phyloP scores from a whole-genome alignment of 495 filamentous ascomycete species.

The Penicillium longicatenatum region DNA sequence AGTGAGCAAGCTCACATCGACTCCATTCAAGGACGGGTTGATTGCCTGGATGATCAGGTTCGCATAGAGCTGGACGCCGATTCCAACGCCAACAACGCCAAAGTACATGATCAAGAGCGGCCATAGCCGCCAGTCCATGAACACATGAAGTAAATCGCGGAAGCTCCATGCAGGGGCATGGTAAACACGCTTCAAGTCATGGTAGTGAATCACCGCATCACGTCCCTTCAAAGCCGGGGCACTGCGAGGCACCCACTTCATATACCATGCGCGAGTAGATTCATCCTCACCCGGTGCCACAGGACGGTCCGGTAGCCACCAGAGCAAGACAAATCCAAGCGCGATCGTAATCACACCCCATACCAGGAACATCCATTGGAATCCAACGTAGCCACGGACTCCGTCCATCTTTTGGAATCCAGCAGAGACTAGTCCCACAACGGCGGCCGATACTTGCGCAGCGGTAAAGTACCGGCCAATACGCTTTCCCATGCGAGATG shows the following conservation, averaged over 20 bases:
- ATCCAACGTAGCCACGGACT: conserved; percentile 72
- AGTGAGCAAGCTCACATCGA: conserved; percentile 78
- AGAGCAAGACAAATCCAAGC: conserved; percentile 71
- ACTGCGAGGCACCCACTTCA: conserved; percentile 63
- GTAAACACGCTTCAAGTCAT: conserved; percentile 81
- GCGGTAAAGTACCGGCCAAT: conserved; percentile 91
- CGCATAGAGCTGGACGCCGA: conserved; percentile 83
- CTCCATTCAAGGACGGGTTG: conserved; percentile 66
- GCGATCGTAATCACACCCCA: conserved; percentile 76
- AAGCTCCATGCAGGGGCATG: conserved; percentile 68
- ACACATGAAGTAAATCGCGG: conserved; percentile 64
- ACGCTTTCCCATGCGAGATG: conserved; percentile 79
- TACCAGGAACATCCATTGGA: conserved; percentile 94
- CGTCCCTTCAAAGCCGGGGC: conserved; percentile 72
- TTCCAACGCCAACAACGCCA: conserved; percentile 88
- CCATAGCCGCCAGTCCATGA: conserved; percentile 86
- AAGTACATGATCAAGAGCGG: conserved; percentile 90
- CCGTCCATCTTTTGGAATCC: conserved; percentile 93
- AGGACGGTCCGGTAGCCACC: conserved; percentile 89
- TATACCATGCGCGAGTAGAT: conserved; percentile 41
- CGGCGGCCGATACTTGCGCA: conserved; percentile 83
- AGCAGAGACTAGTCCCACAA: conserved; percentile 86
- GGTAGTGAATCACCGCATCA: conserved; percentile 81
- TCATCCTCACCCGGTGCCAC: conserved; percentile 59
- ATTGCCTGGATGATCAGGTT: conserved; percentile 83